These are phyloP conservation scores for Termitomyces sp. DNA, from an alignment of 768 basidiomycete genomes.

Conservation along the genomic window DNA sequence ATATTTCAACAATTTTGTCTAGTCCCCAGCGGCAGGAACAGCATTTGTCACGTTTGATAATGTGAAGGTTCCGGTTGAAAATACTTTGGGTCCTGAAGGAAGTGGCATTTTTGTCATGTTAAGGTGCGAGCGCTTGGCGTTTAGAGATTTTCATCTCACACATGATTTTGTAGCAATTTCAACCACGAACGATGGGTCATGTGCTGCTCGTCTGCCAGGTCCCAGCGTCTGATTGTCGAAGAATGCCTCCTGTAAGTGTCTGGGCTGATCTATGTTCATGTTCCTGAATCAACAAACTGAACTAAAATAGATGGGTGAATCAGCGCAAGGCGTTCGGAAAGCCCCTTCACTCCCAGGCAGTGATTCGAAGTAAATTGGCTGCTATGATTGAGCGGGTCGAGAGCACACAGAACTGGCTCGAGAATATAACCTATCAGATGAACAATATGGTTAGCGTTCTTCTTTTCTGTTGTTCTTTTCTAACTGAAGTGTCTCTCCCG, in stretches of 20 bases:
- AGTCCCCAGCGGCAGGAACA: constrained; percentile 79
- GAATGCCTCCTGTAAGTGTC: constrained; percentile 45
- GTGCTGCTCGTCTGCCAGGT: constrained; percentile 65
- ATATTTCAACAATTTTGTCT: neutral
- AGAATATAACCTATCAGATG: constrained; percentile 85
- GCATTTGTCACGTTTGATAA: constrained; percentile 74
- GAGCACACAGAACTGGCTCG: constrained; percentile 79
- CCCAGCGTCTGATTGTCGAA: constrained; percentile 55
- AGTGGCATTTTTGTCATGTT: constrained; percentile 55
- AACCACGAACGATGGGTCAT: constrained; percentile 96
- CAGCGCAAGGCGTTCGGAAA: constrained; percentile 92
- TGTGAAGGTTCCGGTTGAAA: constrained; percentile 78
- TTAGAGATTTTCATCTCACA: neutral
- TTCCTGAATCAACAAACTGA: neutral
- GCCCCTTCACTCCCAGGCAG: constrained; percentile 75
- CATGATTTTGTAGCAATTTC: constrained; percentile 58
- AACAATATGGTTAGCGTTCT: constrained; percentile 56
- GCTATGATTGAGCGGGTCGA: constrained; percentile 62
- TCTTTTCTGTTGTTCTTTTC: neutral
- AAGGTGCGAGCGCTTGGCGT: constrained; percentile 25
- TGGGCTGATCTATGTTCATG: neutral
- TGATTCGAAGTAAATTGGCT: constrained; percentile 86
- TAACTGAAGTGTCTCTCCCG: neutral
- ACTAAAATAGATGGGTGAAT: constrained; percentile 59
- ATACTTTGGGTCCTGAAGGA: constrained; percentile 78